These are phyloP conservation scores for Artemisia tridentata DNA, from an alignment of 129 eudicot genomes.

Conservation along the genomic window DNA sequence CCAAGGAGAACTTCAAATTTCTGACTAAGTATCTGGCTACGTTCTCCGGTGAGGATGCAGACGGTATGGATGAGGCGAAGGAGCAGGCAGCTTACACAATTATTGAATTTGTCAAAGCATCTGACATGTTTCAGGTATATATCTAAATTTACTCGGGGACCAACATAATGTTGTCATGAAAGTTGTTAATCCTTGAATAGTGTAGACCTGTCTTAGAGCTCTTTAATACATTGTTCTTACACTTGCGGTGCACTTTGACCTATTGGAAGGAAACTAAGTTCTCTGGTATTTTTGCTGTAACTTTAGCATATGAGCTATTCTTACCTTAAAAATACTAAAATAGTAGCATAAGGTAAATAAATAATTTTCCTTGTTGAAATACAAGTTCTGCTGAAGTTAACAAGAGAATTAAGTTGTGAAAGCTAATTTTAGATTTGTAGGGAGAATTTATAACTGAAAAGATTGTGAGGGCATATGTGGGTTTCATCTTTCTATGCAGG, in stretches of 20 bases:
- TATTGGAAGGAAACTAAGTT: neutral
- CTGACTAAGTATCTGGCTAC: conserved; percentile 77
- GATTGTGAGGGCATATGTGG: too few relatives aligned
- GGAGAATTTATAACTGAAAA: too few relatives aligned
- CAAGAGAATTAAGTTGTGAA: too few relatives aligned
- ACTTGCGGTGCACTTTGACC: neutral
- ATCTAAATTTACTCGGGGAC: neutral
- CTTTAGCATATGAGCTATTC: neutral
- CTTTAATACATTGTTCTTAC: neutral
- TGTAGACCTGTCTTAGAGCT: neutral
- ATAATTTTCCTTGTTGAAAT: neutral
- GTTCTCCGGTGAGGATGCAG: conserved; percentile 62
- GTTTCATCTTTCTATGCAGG: too few relatives aligned
- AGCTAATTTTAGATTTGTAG: too few relatives aligned
- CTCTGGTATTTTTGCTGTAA: neutral
- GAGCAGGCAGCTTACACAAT: conserved; percentile 71
- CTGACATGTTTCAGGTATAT: conserved; percentile 44
- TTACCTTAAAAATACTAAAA: neutral
- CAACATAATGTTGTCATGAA: neutral
- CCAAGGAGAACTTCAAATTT: conserved; percentile 67
- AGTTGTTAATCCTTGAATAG: neutral
- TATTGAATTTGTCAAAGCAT: conserved; percentile 77
- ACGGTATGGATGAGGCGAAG: conserved; percentile 58
- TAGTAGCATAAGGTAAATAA: neutral
- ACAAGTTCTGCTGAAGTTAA: neutral